These are phyloP conservation scores for Pseudogymnoascus sp. DNA, from an alignment of 2,329 filamentous ascomycete genomes.

Conservation along the genomic window DNA sequence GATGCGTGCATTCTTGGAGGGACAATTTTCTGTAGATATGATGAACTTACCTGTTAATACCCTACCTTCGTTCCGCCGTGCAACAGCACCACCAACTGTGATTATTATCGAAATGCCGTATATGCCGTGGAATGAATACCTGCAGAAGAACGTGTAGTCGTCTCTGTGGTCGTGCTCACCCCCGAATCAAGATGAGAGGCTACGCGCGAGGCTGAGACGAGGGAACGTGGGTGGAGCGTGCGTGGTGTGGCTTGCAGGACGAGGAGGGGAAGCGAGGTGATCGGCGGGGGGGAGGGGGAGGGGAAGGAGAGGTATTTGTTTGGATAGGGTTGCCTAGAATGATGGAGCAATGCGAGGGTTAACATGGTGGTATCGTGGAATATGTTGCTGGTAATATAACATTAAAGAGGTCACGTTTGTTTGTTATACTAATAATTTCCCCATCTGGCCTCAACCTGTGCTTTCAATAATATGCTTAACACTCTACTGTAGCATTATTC, in stretches of 20 bases:
- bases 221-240: slow-evolving; percentile 1
- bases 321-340: background rate
- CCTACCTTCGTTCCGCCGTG: background rate
- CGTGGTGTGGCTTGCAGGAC: background rate
- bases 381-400: background rate
- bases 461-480: background rate
- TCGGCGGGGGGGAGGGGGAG: background rate
- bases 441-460: background rate
- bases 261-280: background rate
- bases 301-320: background rate
- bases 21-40: background rate
- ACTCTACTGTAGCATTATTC: background rate
- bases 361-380: background rate
- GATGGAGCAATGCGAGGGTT: background rate
- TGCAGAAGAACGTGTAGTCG: background rate
- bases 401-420: background rate
- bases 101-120: background rate
- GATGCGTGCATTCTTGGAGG: background rate
- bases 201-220: background rate
- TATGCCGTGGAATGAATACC: background rate
- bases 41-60: slow-evolving; percentile 2
- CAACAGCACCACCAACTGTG: background rate
- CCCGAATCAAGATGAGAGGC: background rate
- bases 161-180: background rate
- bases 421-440: background rate